These are phyloP conservation scores for Phytopythium delawarense DNA, from an alignment of 352 stramenopile genomes.

Conservation along the genomic window DNA sequence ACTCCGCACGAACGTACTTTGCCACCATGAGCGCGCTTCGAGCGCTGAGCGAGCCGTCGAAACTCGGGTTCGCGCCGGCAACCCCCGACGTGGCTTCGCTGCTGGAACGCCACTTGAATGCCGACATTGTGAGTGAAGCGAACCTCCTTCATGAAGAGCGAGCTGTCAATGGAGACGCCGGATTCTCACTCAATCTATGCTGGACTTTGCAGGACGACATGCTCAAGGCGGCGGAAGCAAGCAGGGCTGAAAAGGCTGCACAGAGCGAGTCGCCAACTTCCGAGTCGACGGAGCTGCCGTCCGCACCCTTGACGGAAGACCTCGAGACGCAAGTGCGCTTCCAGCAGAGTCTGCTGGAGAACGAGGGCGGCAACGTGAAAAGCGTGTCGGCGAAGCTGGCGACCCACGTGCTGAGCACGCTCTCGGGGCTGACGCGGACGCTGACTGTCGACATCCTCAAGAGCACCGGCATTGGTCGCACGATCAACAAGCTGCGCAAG, in stretches of 20 bases:
- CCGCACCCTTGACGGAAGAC: constrained; percentile 30
- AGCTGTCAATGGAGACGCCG: neutral
- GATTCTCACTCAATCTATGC: neutral
- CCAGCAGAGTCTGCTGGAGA: constrained; percentile 69
- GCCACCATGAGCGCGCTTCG: constrained; percentile 47
- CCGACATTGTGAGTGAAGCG: constrained; percentile 25
- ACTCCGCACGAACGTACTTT: constrained; percentile 32
- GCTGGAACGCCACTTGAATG: constrained; percentile 61
- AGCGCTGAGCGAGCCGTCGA: constrained; percentile 39
- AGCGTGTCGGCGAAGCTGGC: constrained; percentile 60
- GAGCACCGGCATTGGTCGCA: constrained; percentile 67
- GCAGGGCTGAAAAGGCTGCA: neutral
- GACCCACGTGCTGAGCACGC: constrained; percentile 63
- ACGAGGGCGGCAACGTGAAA: constrained; percentile 66
- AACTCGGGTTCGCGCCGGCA: constrained; percentile 60
- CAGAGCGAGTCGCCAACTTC: neutral
- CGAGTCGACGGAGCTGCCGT: constrained; percentile 10
- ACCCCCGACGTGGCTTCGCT: constrained; percentile 43
- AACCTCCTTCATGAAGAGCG: neutral
- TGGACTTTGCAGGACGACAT: neutral
- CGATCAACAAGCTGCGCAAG: constrained; percentile 88
- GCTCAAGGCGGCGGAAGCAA: neutral
- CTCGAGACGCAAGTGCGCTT: constrained; percentile 66
- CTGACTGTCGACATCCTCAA: constrained; percentile 86
- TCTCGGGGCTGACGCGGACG: constrained; percentile 61